Percentiles rank a stretch among this genome's conserved stretches.
phyloP scores from a whole-genome alignment of 495 filamentous ascomycete genomes.

The Terfezia claveryi region DNA sequence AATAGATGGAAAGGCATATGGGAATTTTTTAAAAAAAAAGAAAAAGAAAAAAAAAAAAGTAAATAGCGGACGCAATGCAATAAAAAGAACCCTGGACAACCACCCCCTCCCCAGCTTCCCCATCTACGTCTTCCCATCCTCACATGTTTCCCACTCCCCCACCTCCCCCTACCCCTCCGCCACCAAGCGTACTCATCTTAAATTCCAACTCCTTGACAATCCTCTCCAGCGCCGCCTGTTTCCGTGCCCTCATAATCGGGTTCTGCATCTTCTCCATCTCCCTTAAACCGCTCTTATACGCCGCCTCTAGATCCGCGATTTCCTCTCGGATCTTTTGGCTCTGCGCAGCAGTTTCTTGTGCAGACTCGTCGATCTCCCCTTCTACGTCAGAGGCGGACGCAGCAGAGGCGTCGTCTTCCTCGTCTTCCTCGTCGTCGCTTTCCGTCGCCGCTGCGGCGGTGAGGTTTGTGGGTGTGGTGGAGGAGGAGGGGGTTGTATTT shows the following conservation, averaged over 20 bases:
- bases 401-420: constrained; percentile 3
- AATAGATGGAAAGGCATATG: too few relatives aligned
- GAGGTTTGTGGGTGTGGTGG: neutral
- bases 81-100: too few relatives aligned
- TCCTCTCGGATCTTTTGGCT: constrained; percentile 14
- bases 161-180: neutral
- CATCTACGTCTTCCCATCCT: too few relatives aligned
- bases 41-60: too few relatives aligned
- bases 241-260: constrained; percentile 12
- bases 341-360: constrained; percentile 12
- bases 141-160: too few relatives aligned
- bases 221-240: constrained; percentile 9
- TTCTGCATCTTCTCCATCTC: constrained; percentile 13
- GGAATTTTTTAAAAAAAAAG: too few relatives aligned
- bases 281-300: constrained; percentile 10
- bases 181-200: constrained; percentile 3
- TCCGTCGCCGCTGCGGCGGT: neutral
- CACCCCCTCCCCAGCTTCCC: too few relatives aligned
- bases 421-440: constrained; percentile 7
- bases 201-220: constrained; percentile 12
- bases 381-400: neutral
- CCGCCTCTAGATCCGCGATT: constrained; percentile 14
- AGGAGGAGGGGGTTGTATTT: neutral
- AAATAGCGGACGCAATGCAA: too few relatives aligned
- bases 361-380: constrained; percentile 15